Evolutionary conservation across 306 rosid species (phyloP).

Genomic region (Cercis canadensis): DNA sequence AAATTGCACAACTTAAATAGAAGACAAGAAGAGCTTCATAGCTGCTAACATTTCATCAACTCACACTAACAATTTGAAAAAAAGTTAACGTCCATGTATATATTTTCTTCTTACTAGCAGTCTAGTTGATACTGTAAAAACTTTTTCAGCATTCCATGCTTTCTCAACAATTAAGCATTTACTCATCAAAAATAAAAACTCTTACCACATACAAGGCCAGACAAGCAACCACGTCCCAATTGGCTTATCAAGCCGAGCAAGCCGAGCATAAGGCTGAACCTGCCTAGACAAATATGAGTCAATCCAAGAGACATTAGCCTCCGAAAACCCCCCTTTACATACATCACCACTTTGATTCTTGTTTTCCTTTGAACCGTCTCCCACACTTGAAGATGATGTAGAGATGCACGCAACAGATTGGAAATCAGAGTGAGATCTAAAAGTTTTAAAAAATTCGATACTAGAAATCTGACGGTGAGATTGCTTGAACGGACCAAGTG

Average conservation of each 20-base stretch:
- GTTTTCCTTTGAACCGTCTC: slow-evolving; percentile 43
- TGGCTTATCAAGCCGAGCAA: slow-evolving; percentile 94
- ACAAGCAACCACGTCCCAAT: slow-evolving; percentile 95
- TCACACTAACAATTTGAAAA: slow-evolving; percentile 13
- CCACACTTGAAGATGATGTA: slow-evolving; percentile 49
- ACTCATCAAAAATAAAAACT: slow-evolving; percentile 5
- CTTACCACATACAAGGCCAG: slow-evolving; percentile 96
- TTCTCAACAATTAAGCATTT: slow-evolving; percentile 7
- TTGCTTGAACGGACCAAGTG: slow-evolving; percentile 29
- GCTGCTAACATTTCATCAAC: slow-evolving; percentile 7
- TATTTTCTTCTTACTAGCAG: slow-evolving; percentile 16
- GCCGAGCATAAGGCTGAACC: slow-evolving; percentile 76
- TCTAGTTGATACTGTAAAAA: slow-evolving; percentile 15
- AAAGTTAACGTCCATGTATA: neutral
- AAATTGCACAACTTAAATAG: no score
- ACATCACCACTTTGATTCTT: slow-evolving; percentile 35
- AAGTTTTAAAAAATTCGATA: slow-evolving; percentile 19
- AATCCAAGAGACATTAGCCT: slow-evolving; percentile 63
- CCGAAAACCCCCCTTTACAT: slow-evolving; percentile 18
- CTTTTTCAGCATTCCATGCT: neutral
- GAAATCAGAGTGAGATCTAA: slow-evolving; percentile 42
- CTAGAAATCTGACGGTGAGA: slow-evolving; percentile 23
- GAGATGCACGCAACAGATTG: slow-evolving; percentile 50
- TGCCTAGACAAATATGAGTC: slow-evolving; percentile 65
- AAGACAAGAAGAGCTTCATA: neutral